Percentiles rank a stretch among this genome's conserved stretches.
These are phyloP conservation scores for Erodium texanum DNA, from an alignment of 441 rosid genomes.

Conservation along the genomic window DNA sequence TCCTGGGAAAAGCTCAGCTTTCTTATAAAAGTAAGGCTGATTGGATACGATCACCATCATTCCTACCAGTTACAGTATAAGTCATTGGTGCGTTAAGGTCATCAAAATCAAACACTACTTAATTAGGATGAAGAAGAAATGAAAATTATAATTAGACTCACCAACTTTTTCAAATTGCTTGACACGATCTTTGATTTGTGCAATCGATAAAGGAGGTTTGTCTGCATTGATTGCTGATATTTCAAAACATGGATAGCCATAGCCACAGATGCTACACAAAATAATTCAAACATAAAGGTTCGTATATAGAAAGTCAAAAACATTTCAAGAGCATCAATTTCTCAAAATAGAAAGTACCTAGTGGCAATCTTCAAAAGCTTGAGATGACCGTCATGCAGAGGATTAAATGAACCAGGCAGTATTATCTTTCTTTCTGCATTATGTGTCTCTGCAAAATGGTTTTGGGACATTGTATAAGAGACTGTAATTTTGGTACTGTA, in stretches of 20 bases:
- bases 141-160: constrained; percentile 27
- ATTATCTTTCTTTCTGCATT: constrained; percentile 61
- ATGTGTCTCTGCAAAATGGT: constrained; percentile 33
- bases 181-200: constrained; percentile 65
- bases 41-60: constrained; percentile 72
- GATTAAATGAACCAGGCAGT: constrained; percentile 85
- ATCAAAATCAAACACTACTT: constrained; percentile 3
- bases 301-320: background rate
- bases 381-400: constrained; percentile 84
- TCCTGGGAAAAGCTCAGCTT: constrained; percentile 88
- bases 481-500: background rate
- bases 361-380: constrained; percentile 53
- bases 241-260: constrained; percentile 85
- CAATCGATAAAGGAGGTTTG: constrained; percentile 67
- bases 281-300: background rate
- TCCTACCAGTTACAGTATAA: constrained; percentile 41
- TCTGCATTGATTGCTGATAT: constrained; percentile 85
- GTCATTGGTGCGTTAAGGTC: background rate
- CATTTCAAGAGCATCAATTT: background rate
- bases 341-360: background rate
- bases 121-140: constrained; percentile 11
- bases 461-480: constrained; percentile 16
- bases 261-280: constrained; percentile 44
- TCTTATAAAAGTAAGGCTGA: constrained; percentile 90
- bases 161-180: constrained; percentile 65